phyloP scores from a whole-genome alignment of 352 stramenopile genomes.

The Pythium dissotocum region DNA sequence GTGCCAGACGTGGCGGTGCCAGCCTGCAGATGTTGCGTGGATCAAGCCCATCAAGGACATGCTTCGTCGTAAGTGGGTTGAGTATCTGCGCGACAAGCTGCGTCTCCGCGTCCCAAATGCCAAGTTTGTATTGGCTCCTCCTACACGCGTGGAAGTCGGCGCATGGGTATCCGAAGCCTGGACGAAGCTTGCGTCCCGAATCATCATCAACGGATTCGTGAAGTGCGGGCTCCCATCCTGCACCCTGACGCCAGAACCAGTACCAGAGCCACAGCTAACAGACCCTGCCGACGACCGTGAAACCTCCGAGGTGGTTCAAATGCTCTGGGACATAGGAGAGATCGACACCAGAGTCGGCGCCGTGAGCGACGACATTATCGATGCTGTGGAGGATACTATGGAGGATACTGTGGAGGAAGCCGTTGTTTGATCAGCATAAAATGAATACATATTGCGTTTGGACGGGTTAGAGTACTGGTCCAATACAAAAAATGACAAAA shows the following conservation, averaged over 20 bases:
- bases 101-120: background rate
- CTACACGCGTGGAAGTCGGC: background rate
- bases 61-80: conserved; percentile 17
- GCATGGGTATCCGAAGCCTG: background rate
- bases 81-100: conserved; percentile 19
- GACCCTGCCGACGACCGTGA: background rate
- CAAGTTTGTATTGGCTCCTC: background rate
- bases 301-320: background rate
- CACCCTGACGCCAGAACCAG: too few species aligned
- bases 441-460: too few species aligned
- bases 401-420: too few species aligned
- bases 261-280: background rate
- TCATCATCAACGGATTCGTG: background rate
- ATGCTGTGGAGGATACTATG: too few species aligned
- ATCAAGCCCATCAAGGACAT: conserved; percentile 34
- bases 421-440: too few species aligned
- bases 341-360: too few species aligned
- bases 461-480: background rate
- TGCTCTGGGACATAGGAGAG: too few species aligned
- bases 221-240: conserved; percentile 1
- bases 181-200: background rate
- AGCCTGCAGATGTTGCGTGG: conserved; percentile 29
- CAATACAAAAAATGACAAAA: background rate
- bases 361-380: too few species aligned
- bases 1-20: conserved; percentile 30